Evolutionary conservation across 164 flowering plant genomes (phyloP).

Genomic region (Aristolochia fimbriata): DNA sequence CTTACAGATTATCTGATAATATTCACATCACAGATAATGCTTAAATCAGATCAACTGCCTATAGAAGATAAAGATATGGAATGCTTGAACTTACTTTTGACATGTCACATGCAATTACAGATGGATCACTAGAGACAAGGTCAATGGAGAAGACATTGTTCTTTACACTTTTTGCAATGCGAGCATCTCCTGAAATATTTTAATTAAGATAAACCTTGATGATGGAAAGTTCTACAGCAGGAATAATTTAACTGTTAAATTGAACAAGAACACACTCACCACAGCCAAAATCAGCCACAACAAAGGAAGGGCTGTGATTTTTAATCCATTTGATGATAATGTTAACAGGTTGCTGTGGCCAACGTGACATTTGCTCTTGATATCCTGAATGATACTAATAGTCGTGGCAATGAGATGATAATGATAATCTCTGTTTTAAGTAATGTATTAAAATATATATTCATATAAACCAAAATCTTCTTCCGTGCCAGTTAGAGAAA

Average conservation of each 20-base stretch:
- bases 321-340: slow-evolving; percentile 72
- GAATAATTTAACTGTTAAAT: not conserved
- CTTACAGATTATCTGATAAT: no score
- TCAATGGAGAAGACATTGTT: slow-evolving; percentile 89
- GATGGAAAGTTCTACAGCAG: no score
- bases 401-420: not conserved
- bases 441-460: not conserved
- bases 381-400: slow-evolving; percentile 90
- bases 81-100: slow-evolving; percentile 48
- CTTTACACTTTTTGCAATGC: slow-evolving; percentile 70
- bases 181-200: slow-evolving; percentile 67
- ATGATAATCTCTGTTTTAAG: not conserved
- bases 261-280: slow-evolving; percentile 34
- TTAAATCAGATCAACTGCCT: no score
- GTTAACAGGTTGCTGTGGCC: slow-evolving; percentile 91
- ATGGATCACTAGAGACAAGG: slow-evolving; percentile 83
- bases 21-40: no score
- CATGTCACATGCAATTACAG: slow-evolving; percentile 95
- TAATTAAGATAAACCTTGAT: not conserved
- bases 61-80: no score
- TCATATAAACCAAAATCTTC: not conserved
- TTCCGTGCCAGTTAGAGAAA: not conserved
- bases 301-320: slow-evolving; percentile 44
- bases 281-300: slow-evolving; percentile 95
- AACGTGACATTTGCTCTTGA: slow-evolving; percentile 90